phyloP scores from a whole-genome alignment of 768 basidiomycete genomes.

The Trametes villosa region DNA sequence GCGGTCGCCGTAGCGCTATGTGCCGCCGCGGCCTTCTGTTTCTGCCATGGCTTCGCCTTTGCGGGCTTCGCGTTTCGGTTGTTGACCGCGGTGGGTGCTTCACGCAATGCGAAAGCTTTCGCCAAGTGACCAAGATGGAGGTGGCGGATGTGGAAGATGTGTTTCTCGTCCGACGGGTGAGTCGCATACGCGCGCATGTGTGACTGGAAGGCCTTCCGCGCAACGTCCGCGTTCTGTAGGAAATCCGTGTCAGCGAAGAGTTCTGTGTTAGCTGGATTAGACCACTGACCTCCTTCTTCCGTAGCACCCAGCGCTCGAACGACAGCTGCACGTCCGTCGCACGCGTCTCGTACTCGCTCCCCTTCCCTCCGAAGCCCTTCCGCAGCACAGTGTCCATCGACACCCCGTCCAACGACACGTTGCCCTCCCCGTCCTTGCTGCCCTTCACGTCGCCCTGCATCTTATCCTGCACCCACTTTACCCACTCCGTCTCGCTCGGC shows the following conservation, averaged over 20 bases:
- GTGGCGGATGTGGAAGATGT: slow-evolving; percentile 94
- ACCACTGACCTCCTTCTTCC: slow-evolving; percentile 63
- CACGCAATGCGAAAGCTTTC: slow-evolving; percentile 89
- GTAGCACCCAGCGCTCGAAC: slow-evolving; percentile 92
- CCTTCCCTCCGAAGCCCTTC: slow-evolving; percentile 86
- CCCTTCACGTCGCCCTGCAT: slow-evolving; percentile 61
- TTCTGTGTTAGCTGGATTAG: neutral
- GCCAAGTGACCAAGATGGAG: slow-evolving; percentile 94
- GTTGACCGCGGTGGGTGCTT: slow-evolving; percentile 63
- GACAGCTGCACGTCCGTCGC: slow-evolving; percentile 96
- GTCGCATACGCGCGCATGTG: slow-evolving; percentile 97
- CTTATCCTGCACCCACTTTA: slow-evolving; percentile 83
- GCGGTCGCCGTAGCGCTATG: neutral
- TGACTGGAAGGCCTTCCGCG: slow-evolving; percentile 86
- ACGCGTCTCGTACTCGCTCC: slow-evolving; percentile 78
- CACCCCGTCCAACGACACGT: slow-evolving; percentile 59
- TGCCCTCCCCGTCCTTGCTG: slow-evolving; percentile 23
- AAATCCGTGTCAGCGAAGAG: neutral
- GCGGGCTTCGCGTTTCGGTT: slow-evolving; percentile 23
- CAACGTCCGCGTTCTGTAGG: slow-evolving; percentile 70
- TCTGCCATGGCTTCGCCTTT: slow-evolving; percentile 7
- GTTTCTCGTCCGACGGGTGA: slow-evolving; percentile 93
- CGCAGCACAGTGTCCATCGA: slow-evolving; percentile 72
- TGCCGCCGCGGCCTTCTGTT: slow-evolving; percentile 18
- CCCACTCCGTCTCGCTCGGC: slow-evolving; percentile 89